Base-by-base conservation (phyloP, 2,329 filamentous ascomycete genomes). In the Sphaerulina populicola region DNA sequence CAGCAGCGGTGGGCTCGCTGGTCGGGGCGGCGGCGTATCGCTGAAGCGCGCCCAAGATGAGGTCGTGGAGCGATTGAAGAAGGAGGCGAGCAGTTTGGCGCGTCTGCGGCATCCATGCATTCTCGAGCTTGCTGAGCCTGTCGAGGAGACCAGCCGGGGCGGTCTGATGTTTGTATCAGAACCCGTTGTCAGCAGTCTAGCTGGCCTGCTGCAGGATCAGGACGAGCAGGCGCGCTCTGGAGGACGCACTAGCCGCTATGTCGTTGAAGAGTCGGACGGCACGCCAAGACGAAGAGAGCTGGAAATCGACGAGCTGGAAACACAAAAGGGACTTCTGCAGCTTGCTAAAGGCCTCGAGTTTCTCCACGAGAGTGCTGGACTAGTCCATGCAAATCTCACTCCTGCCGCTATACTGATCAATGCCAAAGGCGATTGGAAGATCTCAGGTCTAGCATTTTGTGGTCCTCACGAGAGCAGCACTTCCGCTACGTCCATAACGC, bases 371-470 rank as follows among this genome's bases (percentile, higher is more conserved):
- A 95, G 91, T 66, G 91, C 91, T 8, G 88, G 88, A 0, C 77
- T 98, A 44, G 88, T 97, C 0, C 93, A 98, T 69, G 88, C 86
- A 43, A 98, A 98, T 66, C 70, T 98, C 57, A 97, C 90, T 0
- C 93, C 93, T 0, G 91, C 97, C 57, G 87, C 90, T 14, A 82
- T 98, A 57, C 85, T 95, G 58, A 82, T 98, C 69, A 98, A 98
- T 71, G 81, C 87, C 37, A 98, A 98, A 80, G 94, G 88, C 43
- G 93, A 98, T 69, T 98, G 93, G 93, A 98, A 98, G 68, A 87
- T 98, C 23, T 91, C 89, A 61, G 93, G 91, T n/a, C 77, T 98
- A 36, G 81, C 86, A 0, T 98, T 96, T 68, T 88, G 86, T 66
- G 86, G 86, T 41, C 86, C 89, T 11, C 81, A 87, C 44, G 86